Percentiles rank a stretch among this genome's conserved stretches.
Evolutionary conservation across 1,284 basidiomycete genomes (phyloP).

Genomic region (Gymnopus androsaceus): DNA sequence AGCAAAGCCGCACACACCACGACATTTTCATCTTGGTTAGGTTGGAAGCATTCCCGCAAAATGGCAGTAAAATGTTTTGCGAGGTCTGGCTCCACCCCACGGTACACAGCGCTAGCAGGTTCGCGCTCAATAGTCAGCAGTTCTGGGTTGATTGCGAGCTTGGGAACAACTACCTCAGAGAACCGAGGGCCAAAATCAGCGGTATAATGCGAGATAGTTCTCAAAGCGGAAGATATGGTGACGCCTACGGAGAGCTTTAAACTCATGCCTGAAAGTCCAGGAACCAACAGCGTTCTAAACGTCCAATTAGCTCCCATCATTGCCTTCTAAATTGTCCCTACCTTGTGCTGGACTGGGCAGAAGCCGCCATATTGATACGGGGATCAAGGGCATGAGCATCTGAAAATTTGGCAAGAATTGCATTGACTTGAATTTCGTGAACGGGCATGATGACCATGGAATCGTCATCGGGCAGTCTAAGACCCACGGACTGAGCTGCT

Average conservation of each 20-base stretch:
- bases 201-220: slow-evolving; percentile 57
- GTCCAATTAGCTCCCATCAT: background rate
- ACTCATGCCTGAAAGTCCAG: slow-evolving; percentile 42
- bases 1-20: slow-evolving; percentile 50
- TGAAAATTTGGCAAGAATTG: slow-evolving; percentile 41
- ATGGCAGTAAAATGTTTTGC: slow-evolving; percentile 53
- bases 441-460: slow-evolving; percentile 44
- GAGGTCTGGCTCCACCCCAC: slow-evolving; percentile 39
- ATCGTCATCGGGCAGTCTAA: slow-evolving; percentile 24
- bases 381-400: slow-evolving; percentile 40
- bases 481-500: slow-evolving; percentile 32
- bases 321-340: slow-evolving; percentile 18
- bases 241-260: slow-evolving; percentile 52
- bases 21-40: slow-evolving; percentile 39
- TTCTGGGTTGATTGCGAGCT: slow-evolving; percentile 39
- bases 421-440: slow-evolving; percentile 51
- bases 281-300: slow-evolving; percentile 44
- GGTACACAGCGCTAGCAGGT: slow-evolving; percentile 45
- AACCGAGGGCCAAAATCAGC: slow-evolving; percentile 56
- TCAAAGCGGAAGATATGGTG: slow-evolving; percentile 52
- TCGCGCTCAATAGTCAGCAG: slow-evolving; percentile 47
- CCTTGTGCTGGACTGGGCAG: slow-evolving; percentile 54
- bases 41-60: slow-evolving; percentile 42
- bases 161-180: slow-evolving; percentile 46
- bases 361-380: slow-evolving; percentile 38